These are phyloP conservation scores for Amniculicola lignicola DNA, from an alignment of 495 filamentous ascomycete genomes.

Conservation along the genomic window DNA sequence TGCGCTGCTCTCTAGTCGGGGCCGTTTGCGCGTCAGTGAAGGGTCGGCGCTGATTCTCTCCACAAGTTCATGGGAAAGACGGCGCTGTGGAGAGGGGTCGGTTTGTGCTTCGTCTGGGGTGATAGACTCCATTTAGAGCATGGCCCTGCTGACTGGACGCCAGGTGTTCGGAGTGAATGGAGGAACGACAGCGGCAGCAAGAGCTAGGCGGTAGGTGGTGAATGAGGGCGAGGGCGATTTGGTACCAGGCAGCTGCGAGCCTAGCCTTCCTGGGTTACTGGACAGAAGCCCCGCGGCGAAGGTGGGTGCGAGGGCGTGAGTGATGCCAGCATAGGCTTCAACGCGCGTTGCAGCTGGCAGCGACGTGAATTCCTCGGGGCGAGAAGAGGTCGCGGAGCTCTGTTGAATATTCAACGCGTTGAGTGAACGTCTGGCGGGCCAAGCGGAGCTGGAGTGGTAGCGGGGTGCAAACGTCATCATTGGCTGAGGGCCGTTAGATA, in stretches of 20 bases:
- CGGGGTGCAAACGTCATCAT: too few species aligned
- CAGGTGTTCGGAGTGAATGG: background rate
- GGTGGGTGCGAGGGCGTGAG: background rate
- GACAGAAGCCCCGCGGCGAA: too few species aligned
- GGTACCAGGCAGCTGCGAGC: conserved; percentile 23
- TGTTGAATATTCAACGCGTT: too few species aligned
- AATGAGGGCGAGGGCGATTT: conserved; percentile 3
- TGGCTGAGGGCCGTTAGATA: too few species aligned
- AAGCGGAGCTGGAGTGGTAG: too few species aligned
- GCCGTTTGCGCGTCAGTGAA: conserved; percentile 58
- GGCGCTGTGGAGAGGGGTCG: conserved; percentile 23
- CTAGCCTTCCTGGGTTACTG: conserved; percentile 17
- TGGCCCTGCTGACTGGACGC: conserved; percentile 24
- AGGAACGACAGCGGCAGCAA: background rate
- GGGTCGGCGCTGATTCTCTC: conserved; percentile 58
- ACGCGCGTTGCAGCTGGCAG: conserved; percentile 11
- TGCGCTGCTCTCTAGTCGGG: conserved; percentile 57
- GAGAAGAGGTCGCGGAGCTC: too few species aligned
- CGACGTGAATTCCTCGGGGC: too few species aligned
- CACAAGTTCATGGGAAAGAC: conserved; percentile 45
- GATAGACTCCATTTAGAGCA: conserved; percentile 33
- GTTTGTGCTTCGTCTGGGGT: conserved; percentile 18
- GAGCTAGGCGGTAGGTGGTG: background rate
- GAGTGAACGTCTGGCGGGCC: too few species aligned
- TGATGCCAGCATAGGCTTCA: conserved; percentile 19